Evolutionary conservation across 1,284 basidiomycete genomes (phyloP).

Genomic region (Mycosarcoma mackinlayi): DNA sequence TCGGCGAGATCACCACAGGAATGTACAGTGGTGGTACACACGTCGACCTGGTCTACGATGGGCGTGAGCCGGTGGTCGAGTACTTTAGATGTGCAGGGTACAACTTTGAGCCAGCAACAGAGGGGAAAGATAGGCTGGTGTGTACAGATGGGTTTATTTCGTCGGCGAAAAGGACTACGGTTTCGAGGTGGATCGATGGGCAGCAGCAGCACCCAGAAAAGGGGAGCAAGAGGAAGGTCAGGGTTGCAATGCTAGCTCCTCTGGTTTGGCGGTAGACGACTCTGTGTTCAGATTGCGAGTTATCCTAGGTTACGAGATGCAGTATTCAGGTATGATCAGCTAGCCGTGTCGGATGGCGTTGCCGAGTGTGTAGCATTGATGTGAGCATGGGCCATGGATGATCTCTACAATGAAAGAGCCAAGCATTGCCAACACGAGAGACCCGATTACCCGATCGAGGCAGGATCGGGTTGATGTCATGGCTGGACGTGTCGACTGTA

Average conservation of each 20-base stretch:
- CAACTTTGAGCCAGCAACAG: conserved; percentile 71
- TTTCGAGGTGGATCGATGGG: conserved; percentile 12
- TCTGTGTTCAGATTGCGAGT: no score
- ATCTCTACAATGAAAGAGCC: no score
- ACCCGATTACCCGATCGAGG: no score
- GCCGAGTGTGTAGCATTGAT: no score
- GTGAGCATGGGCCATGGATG: no score
- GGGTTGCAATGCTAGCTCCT: background rate
- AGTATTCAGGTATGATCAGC: no score
- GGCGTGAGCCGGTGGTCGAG: conserved; percentile 75
- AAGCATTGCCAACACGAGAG: no score
- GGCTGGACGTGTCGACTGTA: no score
- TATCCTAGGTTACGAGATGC: no score
- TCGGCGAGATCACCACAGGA: conserved; percentile 37
- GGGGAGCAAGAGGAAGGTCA: background rate
- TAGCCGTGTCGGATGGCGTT: no score
- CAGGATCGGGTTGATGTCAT: no score
- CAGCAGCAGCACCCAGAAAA: background rate
- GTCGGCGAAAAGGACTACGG: background rate
- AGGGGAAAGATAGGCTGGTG: conserved; percentile 10
- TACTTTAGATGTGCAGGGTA: conserved; percentile 83
- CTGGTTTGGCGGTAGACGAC: conserved; percentile 9
- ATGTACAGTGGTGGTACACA: conserved; percentile 63
- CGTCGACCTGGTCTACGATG: conserved; percentile 43
- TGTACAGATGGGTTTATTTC: conserved; percentile 38